Conservation (phyloP, 2,329 filamentous ascomycete species). For the Hypomyces perniciosus region DNA sequence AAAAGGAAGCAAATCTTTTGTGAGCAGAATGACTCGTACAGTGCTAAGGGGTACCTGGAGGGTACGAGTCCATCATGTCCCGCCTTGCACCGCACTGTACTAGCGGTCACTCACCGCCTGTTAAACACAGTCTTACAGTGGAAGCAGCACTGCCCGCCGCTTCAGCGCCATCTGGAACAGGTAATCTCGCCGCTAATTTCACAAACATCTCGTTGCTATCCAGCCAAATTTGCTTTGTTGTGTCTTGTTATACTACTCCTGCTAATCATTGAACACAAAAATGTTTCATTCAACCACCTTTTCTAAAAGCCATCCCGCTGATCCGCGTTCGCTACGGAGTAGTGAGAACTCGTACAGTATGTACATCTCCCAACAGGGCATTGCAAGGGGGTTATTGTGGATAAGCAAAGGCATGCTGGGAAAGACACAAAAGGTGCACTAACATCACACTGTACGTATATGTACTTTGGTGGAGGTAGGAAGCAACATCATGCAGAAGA, state of each 20-base stretch:
- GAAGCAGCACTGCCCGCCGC: slow-evolving; percentile 20
- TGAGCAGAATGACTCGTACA: neutral
- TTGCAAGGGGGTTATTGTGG: no score
- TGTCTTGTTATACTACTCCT: neutral
- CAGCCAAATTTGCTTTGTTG: neutral
- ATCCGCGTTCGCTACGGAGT: no score
- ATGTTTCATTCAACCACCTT: no score
- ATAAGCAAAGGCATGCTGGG: no score
- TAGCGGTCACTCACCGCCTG: slow-evolving; percentile 13
- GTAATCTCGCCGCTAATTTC: slow-evolving; percentile 2
- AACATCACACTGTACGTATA: no score
- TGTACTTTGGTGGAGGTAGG: neutral
- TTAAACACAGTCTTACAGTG: slow-evolving; percentile 12
- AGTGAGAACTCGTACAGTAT: no score
- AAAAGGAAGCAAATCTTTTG: neutral
- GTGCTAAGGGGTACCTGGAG: neutral
- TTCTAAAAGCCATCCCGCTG: no score
- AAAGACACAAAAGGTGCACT: no score
- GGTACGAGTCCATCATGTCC: slow-evolving; percentile 1
- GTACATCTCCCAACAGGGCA: no score
- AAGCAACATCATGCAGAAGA: neutral
- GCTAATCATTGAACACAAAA: neutral
- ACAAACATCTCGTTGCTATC: no score
- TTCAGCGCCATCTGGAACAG: slow-evolving; percentile 8
- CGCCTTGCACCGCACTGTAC: slow-evolving; percentile 22